Evolutionary conservation across 2,329 filamentous ascomycete genomes (phyloP).

Genomic region (Diaporthe australafricana): DNA sequence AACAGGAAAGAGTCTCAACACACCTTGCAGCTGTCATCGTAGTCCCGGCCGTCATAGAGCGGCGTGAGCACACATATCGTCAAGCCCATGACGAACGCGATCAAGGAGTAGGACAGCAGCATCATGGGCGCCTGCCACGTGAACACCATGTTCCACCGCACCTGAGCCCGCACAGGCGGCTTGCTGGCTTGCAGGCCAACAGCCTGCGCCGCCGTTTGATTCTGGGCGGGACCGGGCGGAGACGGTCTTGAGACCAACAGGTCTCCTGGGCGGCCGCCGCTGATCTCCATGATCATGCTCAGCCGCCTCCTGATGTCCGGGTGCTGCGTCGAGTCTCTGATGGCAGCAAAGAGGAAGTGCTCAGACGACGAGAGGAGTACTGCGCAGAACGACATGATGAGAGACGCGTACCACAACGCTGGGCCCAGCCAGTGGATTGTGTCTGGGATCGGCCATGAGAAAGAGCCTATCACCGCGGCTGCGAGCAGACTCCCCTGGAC

Average conservation of each 20-base stretch:
- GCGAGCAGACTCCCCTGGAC: slow-evolving; percentile 42
- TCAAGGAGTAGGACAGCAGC: slow-evolving; percentile 43
- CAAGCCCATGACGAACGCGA: slow-evolving; percentile 39
- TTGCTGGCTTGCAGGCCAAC: not conserved
- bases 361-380: slow-evolving; percentile 44
- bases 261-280: not conserved
- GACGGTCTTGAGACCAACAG: not conserved
- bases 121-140: slow-evolving; percentile 47
- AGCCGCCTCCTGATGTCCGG: slow-evolving; percentile 33
- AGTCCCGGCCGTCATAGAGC: not conserved
- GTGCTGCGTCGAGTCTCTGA: slow-evolving; percentile 38
- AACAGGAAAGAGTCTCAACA: not conserved
- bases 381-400: slow-evolving; percentile 44
- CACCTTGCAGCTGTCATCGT: not conserved
- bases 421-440: slow-evolving; percentile 42
- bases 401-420: slow-evolving; percentile 42
- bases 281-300: slow-evolving; percentile 5
- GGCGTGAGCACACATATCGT: not conserved
- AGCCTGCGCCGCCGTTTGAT: not conserved
- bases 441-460: slow-evolving; percentile 42
- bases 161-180: slow-evolving; percentile 24
- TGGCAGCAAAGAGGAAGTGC: slow-evolving; percentile 43
- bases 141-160: slow-evolving; percentile 47
- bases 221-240: not conserved
- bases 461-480: slow-evolving; percentile 44